Evolutionary conservation across 225 moss, liverwort and hornwort species (phyloP), one percentile per base, ranked within the genome.

Genomic region (Polytrichum commune): DNA sequence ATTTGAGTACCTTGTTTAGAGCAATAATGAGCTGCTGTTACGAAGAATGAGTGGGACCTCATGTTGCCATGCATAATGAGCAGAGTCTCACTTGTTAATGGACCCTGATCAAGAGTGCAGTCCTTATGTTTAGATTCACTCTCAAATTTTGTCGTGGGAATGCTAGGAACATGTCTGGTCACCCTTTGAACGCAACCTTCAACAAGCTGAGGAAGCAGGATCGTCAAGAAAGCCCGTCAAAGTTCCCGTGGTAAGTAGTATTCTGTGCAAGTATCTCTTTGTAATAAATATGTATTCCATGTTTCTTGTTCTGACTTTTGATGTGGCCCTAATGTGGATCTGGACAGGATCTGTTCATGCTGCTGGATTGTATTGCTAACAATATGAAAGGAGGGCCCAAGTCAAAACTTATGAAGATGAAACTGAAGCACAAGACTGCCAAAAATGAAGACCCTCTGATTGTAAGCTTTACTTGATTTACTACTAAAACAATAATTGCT

Each of bases 121-220:
- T 35, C 35, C 46, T 46, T 16, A 46, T 46, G 13, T 46, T 46
- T 46, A 46, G 13, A 46, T 46, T 46, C 46, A 46, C 46, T 46
- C 46, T 46, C 13, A 46, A 46, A 46, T 46, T 46, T 46, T 16
- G 46, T 46, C 3, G 13, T 46, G 46, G 46, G 72, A 68, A 65
- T 71, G 56, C 67, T 70, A 87, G 87, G 83, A 81, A 69, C 87
- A 87, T 35, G 81, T 84, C 28, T 87, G 87, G 87, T 87, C 83
- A 27, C 83, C 87, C 64, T 87, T 87, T 28, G 81, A 87, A 35
- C 65, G 29, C 24, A 32, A 19, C 56, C 60, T 38, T 22, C 72
- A 72, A 66, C 76, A 60, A 60, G 55, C 74, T 64, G 83, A 78
- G 68, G 55, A 67, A 19, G 19, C 22, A 58, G 72, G 23, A 54